Evolutionary conservation across 148 eudicot genomes (phyloP), one percentile per base, ranked within the genome.

Genomic region (Gaultheria prostrata): DNA sequence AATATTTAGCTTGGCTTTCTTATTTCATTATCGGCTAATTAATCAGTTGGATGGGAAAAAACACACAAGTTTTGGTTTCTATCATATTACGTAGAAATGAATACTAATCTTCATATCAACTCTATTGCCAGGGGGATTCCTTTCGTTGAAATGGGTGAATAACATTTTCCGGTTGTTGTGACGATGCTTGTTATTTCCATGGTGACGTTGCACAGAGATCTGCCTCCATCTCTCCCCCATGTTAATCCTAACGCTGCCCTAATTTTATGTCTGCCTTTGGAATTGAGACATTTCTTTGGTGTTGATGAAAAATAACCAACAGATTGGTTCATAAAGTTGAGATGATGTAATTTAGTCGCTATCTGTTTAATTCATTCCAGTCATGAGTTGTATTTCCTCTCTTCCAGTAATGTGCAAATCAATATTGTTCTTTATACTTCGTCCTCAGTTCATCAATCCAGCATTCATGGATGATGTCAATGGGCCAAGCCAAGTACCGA

Each of bases 121-220:
- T 59, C 79, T 88, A 53, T 86, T 72, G 84, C 63, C 90, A 92
- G 94, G 91, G 92, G 89, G 45, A 59, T 92, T 82, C 94, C 93
- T 35, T 88, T 92, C 74, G 26, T 89, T 67, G 82, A 51, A 0
- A 71, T 82, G 6, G 86, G 82, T 1, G 94, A 92, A 70, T 91
- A 78, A 77, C 57, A 53, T 53, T 30, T 30, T 57, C 69, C 18
- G 2, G 48, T 17, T 9, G 32, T 46, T 15, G 57, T 48, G 61
- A 15, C 6, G 8, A 65, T 65, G 82, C 53, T 78, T 21, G 43
- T 54, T 20, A 50, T 30, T 51, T 78, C 32, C n/a, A 18, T 28
- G 59, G 33, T n/a, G 24, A 21, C 51, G 69, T 54, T 32, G 45
- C 59, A 30, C 28, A 33, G 28, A 79, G 30, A 54, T 56, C 81